phyloP scores from a whole-genome alignment of 2,329 filamentous ascomycete genomes.

The Aspergillus sp. region DNA sequence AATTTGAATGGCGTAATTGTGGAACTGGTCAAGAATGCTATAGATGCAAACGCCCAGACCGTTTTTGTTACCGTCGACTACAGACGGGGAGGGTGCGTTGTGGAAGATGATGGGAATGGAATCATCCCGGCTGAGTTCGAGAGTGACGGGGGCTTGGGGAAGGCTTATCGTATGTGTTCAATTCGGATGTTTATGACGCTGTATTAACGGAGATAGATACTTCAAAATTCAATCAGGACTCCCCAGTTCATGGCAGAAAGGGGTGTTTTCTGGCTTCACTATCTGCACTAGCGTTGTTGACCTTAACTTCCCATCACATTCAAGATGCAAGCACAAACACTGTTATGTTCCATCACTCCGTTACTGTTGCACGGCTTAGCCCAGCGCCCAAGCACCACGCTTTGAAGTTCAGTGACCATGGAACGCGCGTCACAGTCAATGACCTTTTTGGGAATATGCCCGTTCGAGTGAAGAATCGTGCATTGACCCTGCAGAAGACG shows the following conservation, averaged over 20 bases:
- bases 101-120: constrained; percentile 83
- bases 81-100: constrained; percentile 68
- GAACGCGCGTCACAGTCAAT: constrained; percentile 72
- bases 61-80: constrained; percentile 74
- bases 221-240: constrained; percentile 62
- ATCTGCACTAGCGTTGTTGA: constrained; percentile 71
- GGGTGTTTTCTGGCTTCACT: constrained; percentile 79
- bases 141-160: constrained; percentile 69
- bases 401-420: constrained; percentile 59
- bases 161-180: constrained; percentile 62
- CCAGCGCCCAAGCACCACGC: constrained; percentile 62
- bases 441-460: constrained; percentile 90
- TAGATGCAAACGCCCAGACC: constrained; percentile 73
- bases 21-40: constrained; percentile 76
- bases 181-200: too few relatives aligned
- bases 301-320: constrained; percentile 69
- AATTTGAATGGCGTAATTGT: constrained; percentile 69
- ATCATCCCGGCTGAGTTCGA: constrained; percentile 72
- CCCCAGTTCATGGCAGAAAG: constrained; percentile 61
- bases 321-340: constrained; percentile 55
- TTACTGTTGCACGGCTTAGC: constrained; percentile 61
- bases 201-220: constrained; percentile 59
- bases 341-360: constrained; percentile 69
- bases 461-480: constrained; percentile 80
- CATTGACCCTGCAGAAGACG: constrained; percentile 52